Evolutionary conservation across 139 green algal genomes (phyloP).

Genomic region (Marvania coccoides): DNA sequence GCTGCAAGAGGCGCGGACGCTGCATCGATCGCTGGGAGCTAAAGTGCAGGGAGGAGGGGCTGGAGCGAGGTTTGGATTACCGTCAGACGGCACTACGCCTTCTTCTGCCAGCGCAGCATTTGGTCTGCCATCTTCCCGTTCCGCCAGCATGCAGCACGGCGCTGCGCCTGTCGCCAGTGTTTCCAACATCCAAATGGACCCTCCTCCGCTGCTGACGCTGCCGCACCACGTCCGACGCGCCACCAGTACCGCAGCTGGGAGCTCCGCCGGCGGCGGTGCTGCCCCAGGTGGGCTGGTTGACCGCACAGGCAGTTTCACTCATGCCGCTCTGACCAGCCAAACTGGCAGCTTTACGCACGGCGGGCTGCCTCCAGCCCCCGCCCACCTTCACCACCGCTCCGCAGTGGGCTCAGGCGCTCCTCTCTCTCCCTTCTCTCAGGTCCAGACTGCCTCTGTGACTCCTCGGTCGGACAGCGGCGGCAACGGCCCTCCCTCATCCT

Average conservation of each 20-base stretch:
- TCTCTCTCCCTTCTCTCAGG: neutral
- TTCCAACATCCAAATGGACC: neutral
- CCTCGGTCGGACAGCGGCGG: no score
- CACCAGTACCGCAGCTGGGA: neutral
- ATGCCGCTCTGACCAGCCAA: no score
- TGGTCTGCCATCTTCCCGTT: neutral
- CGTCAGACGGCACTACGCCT: neutral
- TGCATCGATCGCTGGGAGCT: conserved; percentile 29
- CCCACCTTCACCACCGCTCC: neutral
- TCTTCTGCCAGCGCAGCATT: neutral
- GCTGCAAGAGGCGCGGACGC: conserved; percentile 14
- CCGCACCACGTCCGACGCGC: neutral
- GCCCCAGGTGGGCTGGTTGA: no score
- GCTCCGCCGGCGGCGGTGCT: neutral
- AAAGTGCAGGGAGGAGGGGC: neutral
- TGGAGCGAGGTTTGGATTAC: no score
- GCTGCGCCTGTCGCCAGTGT: neutral
- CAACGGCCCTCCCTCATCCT: neutral
- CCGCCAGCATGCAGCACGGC: neutral
- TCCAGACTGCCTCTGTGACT: neutral
- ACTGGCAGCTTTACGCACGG: neutral
- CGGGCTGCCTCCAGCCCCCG: neutral
- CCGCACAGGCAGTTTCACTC: no score
- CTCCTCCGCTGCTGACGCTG: neutral
- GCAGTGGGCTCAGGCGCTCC: neutral